Base-by-base conservation (phyloP, 305 asterid genomes). In the Fraxinus velutina region DNA sequence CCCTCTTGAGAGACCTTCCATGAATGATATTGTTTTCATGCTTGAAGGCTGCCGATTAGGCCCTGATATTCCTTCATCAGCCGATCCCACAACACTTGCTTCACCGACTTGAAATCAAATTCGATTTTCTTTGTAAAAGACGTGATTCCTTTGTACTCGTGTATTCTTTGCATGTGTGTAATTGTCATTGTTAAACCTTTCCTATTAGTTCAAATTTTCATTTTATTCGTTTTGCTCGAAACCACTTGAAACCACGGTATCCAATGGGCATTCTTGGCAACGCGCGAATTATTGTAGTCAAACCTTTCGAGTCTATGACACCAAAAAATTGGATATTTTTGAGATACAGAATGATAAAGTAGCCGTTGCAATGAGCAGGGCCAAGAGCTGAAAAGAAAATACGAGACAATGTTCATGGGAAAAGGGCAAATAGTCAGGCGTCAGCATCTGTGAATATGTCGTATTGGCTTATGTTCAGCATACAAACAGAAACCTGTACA, bases 21-120 rank as follows among this genome's bases (percentile, higher is more conserved):
- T 93, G 97, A 75, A 89, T 0, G 97, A 93, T 27, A 90, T 93
- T 0, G 95, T 93, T 75, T 93, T 92, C 90, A 93, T 93, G 97
- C 95, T 93, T 2, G 95, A 93, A 89, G 93, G 95, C 21, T 93
- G 98, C 72, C 87, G 97, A 12, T 82, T 87, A 33, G 95, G 95
- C 82, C 93, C 93, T 0, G 98, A 93, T 27, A 84, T 92, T 32
- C 96, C 92, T 2, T 93, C 96, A 17, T 93, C 97, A 0, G 96
- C 97, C 15, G 97, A 92, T 83, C 97, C 96, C 22, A 89, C 93
- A 9, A 85, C 94, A 1, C 91, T 90, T 3, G 90, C 94, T 80
- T 92, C 95, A 7, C 97, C 97, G 0, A 68, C 85, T 75, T 90
- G 88, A 86, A 72, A 52, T 13, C 50, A 52, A 44, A 24, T 64